Percentiles rank a stretch among this genome's conserved stretches.
Evolutionary conservation across 2,329 filamentous ascomycete species (phyloP).

Genomic region (Ceratocystis albifundus): DNA sequence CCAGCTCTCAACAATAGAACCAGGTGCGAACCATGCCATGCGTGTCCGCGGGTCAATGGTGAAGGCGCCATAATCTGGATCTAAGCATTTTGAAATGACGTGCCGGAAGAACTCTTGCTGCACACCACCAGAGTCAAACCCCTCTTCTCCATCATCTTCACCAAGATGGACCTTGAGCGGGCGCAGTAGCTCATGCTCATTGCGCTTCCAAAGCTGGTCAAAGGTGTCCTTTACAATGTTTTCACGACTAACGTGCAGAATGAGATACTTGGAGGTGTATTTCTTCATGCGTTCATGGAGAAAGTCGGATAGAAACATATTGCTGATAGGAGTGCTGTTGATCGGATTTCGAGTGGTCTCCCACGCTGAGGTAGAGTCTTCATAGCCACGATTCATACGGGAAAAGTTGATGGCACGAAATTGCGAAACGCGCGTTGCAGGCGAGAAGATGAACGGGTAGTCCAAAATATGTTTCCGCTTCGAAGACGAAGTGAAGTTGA

Average conservation of each 20-base stretch:
- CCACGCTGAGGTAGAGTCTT: constrained; percentile 51
- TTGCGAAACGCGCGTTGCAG: constrained; percentile 61
- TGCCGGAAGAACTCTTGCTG: constrained; percentile 94
- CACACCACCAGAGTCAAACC: constrained; percentile 85
- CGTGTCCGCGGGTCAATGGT: constrained; percentile 62
- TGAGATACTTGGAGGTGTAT: constrained; percentile 57
- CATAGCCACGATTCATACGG: constrained; percentile 69
- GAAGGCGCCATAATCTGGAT: constrained; percentile 70
- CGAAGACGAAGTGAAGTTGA: constrained; percentile 48
- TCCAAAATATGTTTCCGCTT: constrained; percentile 64
- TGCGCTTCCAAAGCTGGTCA: constrained; percentile 79
- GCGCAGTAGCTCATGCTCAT: constrained; percentile 67
- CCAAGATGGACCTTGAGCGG: constrained; percentile 83
- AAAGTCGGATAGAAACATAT: constrained; percentile 47
- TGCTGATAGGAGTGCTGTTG: constrained; percentile 43
- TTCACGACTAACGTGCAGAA: constrained; percentile 56
- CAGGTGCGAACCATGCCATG: constrained; percentile 80
- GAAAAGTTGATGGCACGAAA: constrained; percentile 84
- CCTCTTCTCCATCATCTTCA: constrained; percentile 71
- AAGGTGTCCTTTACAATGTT: constrained; percentile 62
- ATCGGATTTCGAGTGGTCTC: constrained; percentile 47
- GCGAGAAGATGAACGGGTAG: constrained; percentile 68
- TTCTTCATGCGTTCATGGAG: constrained; percentile 53
- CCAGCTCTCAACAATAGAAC: constrained; percentile 70
- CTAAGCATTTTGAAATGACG: constrained; percentile 65